Evolutionary conservation across 352 stramenopile species (phyloP), one percentile per base, ranked within the genome.

Genomic region (Pythium aquatile): DNA sequence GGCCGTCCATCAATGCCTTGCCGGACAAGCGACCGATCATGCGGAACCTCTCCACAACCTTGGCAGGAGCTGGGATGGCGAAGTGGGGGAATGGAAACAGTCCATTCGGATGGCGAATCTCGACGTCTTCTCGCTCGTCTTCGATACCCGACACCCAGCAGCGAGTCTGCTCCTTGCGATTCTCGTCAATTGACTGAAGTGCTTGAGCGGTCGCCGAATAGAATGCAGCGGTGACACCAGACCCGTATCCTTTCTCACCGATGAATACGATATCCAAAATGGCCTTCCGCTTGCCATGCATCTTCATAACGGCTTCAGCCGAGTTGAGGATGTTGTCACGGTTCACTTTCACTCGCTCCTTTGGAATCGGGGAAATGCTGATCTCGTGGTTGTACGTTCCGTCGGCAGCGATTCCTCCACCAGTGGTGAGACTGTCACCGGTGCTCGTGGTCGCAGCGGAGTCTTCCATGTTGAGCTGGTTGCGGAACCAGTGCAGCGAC

Each of bases 201-300:
- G 81, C 85, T 14, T 87, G 68, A 9, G 87, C 83, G 16, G 80
- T 85, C 8, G 85, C 85, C 26, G 87, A 95, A 64, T 94, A 95
- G 56, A 95, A 95, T 10, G 83, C 83, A 9, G 87, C 87, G 1
- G 87, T 95, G 24, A 95, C 87, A 11, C 87, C 87, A 4, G 87
- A 92, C 3, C 87, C 87, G 60, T 94, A 95, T 10, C 87, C 87
- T 49, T 91, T 91, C 70, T 95, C 87, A 11, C 87, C 87, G 28
- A 87, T 75, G 75, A 95, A 95, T 1, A 94, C 81, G 47, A 95
- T 82, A 67, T 95, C 87, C 33, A 95, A 59, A 20, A 95, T 85
- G 29, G 85, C 83, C 65, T 89, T 90, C 4, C 85, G 83, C 67
- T 93, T 94, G 5, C 72, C 81, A 32, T 95, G 85, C 79, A 93